Evolutionary conservation across 1,284 basidiomycete genomes (phyloP).

Genomic region (Golubevia pallescens): DNA sequence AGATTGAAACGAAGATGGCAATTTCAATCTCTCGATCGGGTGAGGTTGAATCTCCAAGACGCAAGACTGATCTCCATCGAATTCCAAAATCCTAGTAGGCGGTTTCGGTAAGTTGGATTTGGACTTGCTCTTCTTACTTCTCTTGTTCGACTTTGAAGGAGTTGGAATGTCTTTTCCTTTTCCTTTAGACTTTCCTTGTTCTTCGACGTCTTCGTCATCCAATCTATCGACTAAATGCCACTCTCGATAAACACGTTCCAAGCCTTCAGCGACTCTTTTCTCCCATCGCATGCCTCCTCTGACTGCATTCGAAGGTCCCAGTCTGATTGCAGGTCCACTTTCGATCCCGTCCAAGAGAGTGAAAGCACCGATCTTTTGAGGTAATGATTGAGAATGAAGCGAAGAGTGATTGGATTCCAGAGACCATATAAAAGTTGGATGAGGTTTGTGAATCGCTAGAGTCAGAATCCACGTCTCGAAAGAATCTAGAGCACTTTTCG

Average conservation of each 20-base stretch:
- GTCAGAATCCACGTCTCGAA: slow-evolving; percentile 43
- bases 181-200: neutral
- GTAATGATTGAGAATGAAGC: neutral
- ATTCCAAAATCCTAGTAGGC: slow-evolving; percentile 18
- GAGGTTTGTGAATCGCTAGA: slow-evolving; percentile 16
- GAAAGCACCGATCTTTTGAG: neutral
- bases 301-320: slow-evolving; percentile 9
- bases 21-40: slow-evolving; percentile 10
- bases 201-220: slow-evolving; percentile 2
- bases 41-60: slow-evolving; percentile 37
- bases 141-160: neutral
- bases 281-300: slow-evolving; percentile 24
- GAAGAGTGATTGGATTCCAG: too few relatives aligned
- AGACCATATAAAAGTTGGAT: too few relatives aligned
- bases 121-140: neutral
- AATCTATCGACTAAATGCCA: slow-evolving; percentile 16
- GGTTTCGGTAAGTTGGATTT: slow-evolving; percentile 7
- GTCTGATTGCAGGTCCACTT: neutral
- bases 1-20: slow-evolving; percentile 17
- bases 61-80: slow-evolving; percentile 36
- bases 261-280: slow-evolving; percentile 33
- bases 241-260: slow-evolving; percentile 41
- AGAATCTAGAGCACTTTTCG: slow-evolving; percentile 41
- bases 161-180: neutral
- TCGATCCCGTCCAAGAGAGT: neutral